Percentiles rank a stretch among this genome's conserved stretches.
Evolutionary conservation across 2,329 filamentous ascomycete genomes (phyloP).

Genomic region (Penicillium sp.): DNA sequence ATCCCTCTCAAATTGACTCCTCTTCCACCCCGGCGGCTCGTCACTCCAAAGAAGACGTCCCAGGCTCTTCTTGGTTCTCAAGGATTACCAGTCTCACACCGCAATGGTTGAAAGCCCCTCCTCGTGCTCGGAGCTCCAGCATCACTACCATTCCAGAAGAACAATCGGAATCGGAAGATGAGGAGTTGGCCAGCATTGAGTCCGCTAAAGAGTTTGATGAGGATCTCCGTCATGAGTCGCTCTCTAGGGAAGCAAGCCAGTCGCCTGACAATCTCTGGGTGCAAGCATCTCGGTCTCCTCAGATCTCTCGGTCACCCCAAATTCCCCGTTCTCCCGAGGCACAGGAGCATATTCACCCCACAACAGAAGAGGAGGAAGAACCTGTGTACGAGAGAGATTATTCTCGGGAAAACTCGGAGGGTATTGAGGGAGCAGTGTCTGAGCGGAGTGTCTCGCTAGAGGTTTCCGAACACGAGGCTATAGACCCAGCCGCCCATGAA

Average conservation of each 20-base stretch:
- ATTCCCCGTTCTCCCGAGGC: background rate
- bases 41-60: slow-evolving; percentile 17
- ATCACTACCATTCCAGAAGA: slow-evolving; percentile 11
- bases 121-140: slow-evolving; percentile 18
- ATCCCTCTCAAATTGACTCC: slow-evolving; percentile 14
- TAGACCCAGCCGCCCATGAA: slow-evolving; percentile 8
- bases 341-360: slow-evolving; percentile 5
- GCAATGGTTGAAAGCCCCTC: slow-evolving; percentile 37
- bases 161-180: slow-evolving; percentile 16
- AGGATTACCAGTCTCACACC: slow-evolving; percentile 37
- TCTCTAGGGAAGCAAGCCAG: slow-evolving; percentile 11
- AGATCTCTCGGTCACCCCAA: background rate
- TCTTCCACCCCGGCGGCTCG: slow-evolving; percentile 27
- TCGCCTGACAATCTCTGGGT: slow-evolving; percentile 14
- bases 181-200: slow-evolving; percentile 15
- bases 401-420: background rate
- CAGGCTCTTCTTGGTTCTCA: slow-evolving; percentile 41
- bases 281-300: slow-evolving; percentile 10
- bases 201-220: slow-evolving; percentile 16
- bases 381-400: background rate
- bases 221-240: slow-evolving; percentile 18
- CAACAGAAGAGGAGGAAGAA: slow-evolving; percentile 14
- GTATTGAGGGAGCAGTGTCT: background rate
- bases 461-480: slow-evolving; percentile 1
- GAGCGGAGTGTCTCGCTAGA: slow-evolving; percentile 7